Evolutionary conservation across 768 basidiomycete genomes (phyloP).

Genomic region (Paxillus rubicundulus): DNA sequence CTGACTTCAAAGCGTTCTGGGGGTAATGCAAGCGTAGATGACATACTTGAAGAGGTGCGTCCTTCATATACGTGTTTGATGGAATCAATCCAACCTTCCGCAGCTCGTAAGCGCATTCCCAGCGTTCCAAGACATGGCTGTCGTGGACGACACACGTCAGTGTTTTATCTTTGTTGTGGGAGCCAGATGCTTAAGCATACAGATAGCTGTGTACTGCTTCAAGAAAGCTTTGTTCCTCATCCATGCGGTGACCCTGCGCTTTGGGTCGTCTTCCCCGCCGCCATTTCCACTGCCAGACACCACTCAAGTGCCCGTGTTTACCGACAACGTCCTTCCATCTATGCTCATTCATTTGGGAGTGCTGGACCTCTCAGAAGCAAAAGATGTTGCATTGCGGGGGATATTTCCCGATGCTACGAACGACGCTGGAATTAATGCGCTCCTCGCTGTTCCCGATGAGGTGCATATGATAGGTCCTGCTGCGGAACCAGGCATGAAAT

Average conservation of each 20-base stretch:
- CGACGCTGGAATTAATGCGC: slow-evolving; percentile 34
- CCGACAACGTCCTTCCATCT: slow-evolving; percentile 85
- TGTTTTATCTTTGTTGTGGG: slow-evolving; percentile 9
- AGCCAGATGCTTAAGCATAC: neutral
- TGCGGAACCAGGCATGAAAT: slow-evolving; percentile 12
- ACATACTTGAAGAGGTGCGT: slow-evolving; percentile 61
- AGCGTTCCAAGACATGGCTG: slow-evolving; percentile 75
- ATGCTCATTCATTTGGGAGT: slow-evolving; percentile 75
- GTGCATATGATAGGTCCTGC: slow-evolving; percentile 2
- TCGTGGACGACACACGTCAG: slow-evolving; percentile 61
- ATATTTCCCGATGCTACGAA: slow-evolving; percentile 51
- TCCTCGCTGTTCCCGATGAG: slow-evolving; percentile 37
- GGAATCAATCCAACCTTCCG: slow-evolving; percentile 1
- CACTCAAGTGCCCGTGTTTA: slow-evolving; percentile 58
- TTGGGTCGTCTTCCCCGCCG: slow-evolving; percentile 50
- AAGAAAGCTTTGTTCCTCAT: slow-evolving; percentile 87
- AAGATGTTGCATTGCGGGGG: slow-evolving; percentile 39
- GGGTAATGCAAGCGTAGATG: slow-evolving; percentile 45
- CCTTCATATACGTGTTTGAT: neutral
- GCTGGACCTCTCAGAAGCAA: slow-evolving; percentile 55
- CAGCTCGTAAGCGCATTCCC: slow-evolving; percentile 78
- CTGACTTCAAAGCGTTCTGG: slow-evolving; percentile 43
- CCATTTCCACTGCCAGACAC: slow-evolving; percentile 66
- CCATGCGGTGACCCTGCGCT: slow-evolving; percentile 65
- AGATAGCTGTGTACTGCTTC: slow-evolving; percentile 78